Percentiles rank a stretch among this genome's conserved stretches.
Evolutionary conservation across 495 filamentous ascomycete genomes (phyloP).

Genomic region (Neurospora sp.): DNA sequence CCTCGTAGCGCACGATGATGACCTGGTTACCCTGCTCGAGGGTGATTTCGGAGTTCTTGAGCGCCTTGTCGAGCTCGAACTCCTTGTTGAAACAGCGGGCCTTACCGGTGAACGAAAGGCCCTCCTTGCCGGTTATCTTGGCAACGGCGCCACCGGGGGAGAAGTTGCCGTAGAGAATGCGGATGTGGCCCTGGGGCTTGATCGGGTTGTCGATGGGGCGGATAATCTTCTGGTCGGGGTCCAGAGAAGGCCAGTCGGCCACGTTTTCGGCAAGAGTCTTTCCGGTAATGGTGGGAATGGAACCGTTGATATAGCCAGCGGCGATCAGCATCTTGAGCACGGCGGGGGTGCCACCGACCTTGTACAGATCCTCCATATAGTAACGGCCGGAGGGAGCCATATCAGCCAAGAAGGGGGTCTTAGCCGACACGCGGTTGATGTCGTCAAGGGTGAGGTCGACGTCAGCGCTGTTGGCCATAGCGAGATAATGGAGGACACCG

Average conservation of each 20-base stretch:
- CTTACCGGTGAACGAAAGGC: constrained; percentile 67
- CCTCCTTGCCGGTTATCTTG: constrained; percentile 98
- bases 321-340: constrained; percentile 89
- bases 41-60: constrained; percentile 57
- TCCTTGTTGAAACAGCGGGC: constrained; percentile 93
- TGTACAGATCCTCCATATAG: constrained; percentile 92
- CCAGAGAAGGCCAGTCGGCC: constrained; percentile 65
- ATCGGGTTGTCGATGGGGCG: constrained; percentile 74
- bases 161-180: constrained; percentile 83
- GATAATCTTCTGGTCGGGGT: constrained; percentile 77
- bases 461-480: constrained; percentile 86
- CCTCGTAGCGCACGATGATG: constrained; percentile 88
- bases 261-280: constrained; percentile 86
- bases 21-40: constrained; percentile 69
- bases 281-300: constrained; percentile 84
- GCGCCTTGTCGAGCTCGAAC: constrained; percentile 60
- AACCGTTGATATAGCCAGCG: constrained; percentile 70
- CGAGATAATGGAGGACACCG: constrained; percentile 86
- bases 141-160: constrained; percentile 88
- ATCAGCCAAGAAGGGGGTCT: constrained; percentile 89
- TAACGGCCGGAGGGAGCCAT: constrained; percentile 80
- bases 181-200: constrained; percentile 79
- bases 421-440: constrained; percentile 76
- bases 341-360: constrained; percentile 80
- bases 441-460: constrained; percentile 80